These are phyloP conservation scores for Picea sitchensis DNA, from an alignment of 75 land plant species.

Conservation along the genomic window DNA sequence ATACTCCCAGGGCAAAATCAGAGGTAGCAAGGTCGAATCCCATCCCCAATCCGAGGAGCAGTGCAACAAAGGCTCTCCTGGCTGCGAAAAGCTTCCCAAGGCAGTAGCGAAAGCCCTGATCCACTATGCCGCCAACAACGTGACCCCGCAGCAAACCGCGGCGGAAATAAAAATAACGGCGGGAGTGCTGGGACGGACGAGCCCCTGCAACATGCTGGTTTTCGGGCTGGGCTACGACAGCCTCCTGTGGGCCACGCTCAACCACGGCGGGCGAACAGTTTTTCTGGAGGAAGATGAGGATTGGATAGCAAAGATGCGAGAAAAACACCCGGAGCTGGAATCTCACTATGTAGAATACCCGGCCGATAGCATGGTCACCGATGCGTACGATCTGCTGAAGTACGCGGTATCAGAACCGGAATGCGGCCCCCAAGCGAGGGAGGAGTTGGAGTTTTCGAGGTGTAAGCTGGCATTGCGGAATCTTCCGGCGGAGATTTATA, in stretches of 20 bases:
- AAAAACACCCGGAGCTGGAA: conserved; percentile 4
- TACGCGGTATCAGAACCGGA: background rate
- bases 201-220: conserved; percentile 41
- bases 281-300: conserved; percentile 34
- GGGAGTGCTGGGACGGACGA: background rate
- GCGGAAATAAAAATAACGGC: conserved; percentile 33
- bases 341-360: conserved; percentile 9
- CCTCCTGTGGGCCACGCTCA: conserved; percentile 27
- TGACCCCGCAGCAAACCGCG: conserved; percentile 27
- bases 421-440: conserved; percentile 11
- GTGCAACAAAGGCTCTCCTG: background rate
- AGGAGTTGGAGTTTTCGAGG: conserved; percentile 11
- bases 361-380: background rate
- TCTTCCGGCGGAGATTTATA: conserved; percentile 21
- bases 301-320: conserved; percentile 5
- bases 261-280: conserved; percentile 30
- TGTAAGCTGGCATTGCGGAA: conserved; percentile 22
- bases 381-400: conserved; percentile 10
- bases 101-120: conserved; percentile 17
- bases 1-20: background rate
- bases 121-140: conserved; percentile 23
- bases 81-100: background rate
- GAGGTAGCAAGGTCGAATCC: too few species aligned
- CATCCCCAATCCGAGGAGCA: background rate
- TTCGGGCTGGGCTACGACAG: conserved; percentile 39